Evolutionary conservation across 148 eudicot genomes (phyloP), one percentile per base, ranked within the genome.

Genomic region (Silene latifolia): DNA sequence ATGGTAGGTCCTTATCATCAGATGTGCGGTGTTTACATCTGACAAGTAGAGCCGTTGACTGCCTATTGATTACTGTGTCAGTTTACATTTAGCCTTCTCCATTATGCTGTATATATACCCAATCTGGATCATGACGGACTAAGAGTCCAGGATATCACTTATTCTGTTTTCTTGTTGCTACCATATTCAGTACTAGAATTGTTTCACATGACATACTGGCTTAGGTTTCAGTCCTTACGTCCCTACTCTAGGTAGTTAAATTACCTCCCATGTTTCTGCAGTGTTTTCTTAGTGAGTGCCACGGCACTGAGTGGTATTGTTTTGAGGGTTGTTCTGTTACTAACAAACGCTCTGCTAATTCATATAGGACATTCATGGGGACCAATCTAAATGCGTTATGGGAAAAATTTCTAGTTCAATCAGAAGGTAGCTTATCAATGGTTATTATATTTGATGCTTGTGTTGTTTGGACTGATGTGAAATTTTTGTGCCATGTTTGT

Each of bases 311-410:
- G 59, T 62, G 44, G 11, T 48, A 13, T 56, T 29, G 5, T 17
- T 29, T 21, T 61, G 63, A 47, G n/a, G 65, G 56, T 18, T 69
- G 29, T 59, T 42, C 62, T 71, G 39, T 67, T 32, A 39, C 59
- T 77, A 46, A 78, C 79, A 78, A 74, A 73, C 57, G 20, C 69
- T 44, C 39, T 73, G 20, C 61, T 56, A 67, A 71, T 73, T 65
- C 71, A 69, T 73, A 77, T 89, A 94, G 98, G 93, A 90, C 93
- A 74, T 95, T 96, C 79, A 63, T 87, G 75, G 99, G 97, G 39
- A 96, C 99, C 79, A 96, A 96, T 76, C 77, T 96, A 80, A 96
- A 82, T 86, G 92, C 98, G 27, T 72, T 73, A 20, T 96, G 99
- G 99, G 97, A 96, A 63, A 88, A 81, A 67, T 95, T 92, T 82